phyloP scores from a whole-genome alignment of 2,329 filamentous ascomycete genomes.

The Alternaria ethzedia region DNA sequence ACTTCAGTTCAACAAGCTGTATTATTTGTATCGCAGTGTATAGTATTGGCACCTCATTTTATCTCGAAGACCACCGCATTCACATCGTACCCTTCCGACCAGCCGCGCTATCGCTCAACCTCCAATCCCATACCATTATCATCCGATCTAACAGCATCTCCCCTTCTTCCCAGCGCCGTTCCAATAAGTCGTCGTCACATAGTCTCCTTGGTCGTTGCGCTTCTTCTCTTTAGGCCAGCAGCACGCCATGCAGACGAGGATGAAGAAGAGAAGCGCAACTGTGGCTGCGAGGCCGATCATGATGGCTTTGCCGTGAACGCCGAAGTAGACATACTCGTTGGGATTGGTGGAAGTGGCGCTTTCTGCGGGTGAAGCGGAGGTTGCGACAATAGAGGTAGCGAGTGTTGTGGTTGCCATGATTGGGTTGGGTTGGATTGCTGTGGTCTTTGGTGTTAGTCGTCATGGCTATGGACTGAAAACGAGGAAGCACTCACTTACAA shows the following conservation, averaged over 20 bases:
- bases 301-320: background rate
- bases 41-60: background rate
- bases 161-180: background rate
- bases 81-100: background rate
- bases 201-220: background rate
- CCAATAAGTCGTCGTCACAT: background rate
- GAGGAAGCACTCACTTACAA: too few relatives aligned
- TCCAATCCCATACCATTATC: accelerated
- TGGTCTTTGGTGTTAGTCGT: background rate
- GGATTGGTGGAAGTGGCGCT: background rate
- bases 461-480: background rate
- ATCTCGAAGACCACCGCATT: background rate
- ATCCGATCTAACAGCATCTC: background rate
- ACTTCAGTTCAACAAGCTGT: background rate
- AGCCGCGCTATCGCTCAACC: background rate
- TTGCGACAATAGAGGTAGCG: background rate
- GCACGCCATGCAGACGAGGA: background rate
- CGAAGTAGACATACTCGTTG: background rate
- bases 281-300: background rate
- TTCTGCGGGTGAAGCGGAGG: background rate
- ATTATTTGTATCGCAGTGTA: background rate
- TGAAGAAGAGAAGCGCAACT: background rate
- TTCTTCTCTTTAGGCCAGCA: background rate
- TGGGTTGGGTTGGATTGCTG: background rate
- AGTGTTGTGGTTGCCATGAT: background rate